Evolutionary conservation across 192 early-diverging fungal species (phyloP).

Genomic region (Backusella mclennaniae): DNA sequence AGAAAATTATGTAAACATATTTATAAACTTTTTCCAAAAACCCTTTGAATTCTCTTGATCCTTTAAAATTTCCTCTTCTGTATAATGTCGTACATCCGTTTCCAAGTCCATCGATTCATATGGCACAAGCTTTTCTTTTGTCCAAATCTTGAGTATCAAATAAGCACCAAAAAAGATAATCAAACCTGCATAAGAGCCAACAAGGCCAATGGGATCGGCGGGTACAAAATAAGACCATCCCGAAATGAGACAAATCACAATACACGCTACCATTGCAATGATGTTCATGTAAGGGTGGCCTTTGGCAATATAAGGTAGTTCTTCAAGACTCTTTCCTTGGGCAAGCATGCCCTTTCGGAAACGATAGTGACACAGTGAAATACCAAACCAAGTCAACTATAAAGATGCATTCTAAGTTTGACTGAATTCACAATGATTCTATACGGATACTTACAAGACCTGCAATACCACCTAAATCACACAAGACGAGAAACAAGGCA

Average conservation of each 20-base stretch:
- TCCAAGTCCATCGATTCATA: conserved; percentile 23
- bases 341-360: conserved; percentile 75
- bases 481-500: conserved; percentile 28
- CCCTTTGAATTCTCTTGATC: conserved; percentile 10
- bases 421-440: not conserved
- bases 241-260: conserved; percentile 25
- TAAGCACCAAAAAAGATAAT: conserved; percentile 22
- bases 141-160: conserved; percentile 18
- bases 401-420: not conserved
- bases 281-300: conserved; percentile 28
- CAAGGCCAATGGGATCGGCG: conserved; percentile 20
- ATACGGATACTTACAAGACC: conserved; percentile 10
- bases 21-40: not conserved
- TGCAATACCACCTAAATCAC: conserved; percentile 22
- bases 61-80: not conserved
- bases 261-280: conserved; percentile 12
- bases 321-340: conserved; percentile 62
- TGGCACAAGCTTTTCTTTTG: conserved; percentile 26
- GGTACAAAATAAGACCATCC: conserved; percentile 37
- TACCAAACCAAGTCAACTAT: conserved; percentile 73
- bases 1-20: conserved; percentile 26
- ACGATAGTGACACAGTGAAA: conserved; percentile 74
- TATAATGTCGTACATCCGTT: conserved; percentile 14
- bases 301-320: conserved; percentile 73
- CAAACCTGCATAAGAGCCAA: conserved; percentile 27